These are phyloP conservation scores for Hypoxylon sp. DNA, from an alignment of 2,329 filamentous ascomycete genomes.

Conservation along the genomic window DNA sequence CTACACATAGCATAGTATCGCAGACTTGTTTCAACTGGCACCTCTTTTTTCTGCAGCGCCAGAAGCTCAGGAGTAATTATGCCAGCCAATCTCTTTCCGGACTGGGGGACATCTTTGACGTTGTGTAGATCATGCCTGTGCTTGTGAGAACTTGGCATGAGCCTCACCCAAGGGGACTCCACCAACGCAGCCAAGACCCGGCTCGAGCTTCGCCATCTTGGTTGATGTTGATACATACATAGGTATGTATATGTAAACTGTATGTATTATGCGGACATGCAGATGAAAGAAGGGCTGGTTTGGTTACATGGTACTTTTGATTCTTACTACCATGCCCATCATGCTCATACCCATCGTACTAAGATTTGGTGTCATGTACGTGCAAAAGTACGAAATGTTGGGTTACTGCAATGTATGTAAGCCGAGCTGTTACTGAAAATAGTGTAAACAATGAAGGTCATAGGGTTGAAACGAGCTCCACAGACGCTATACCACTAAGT, in stretches of 20 bases:
- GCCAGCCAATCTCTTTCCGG: slow-evolving; percentile 29
- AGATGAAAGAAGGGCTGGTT: too few species aligned
- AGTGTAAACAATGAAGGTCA: slow-evolving; percentile 15
- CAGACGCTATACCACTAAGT: slow-evolving; percentile 8
- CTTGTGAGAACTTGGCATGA: slow-evolving; percentile 34
- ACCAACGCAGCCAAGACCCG: slow-evolving; percentile 8
- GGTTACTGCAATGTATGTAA: too few species aligned
- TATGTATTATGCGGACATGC: too few species aligned
- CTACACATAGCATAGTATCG: too few species aligned
- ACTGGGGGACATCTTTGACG: slow-evolving; percentile 20
- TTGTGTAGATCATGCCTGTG: slow-evolving; percentile 29
- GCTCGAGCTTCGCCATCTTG: too few species aligned
- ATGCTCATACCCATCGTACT: not conserved
- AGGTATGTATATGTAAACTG: too few species aligned
- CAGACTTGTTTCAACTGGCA: slow-evolving; percentile 30
- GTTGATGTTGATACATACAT: too few species aligned
- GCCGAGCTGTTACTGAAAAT: slow-evolving; percentile 6
- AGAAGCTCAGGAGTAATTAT: slow-evolving; percentile 6
- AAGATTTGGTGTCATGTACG: too few species aligned
- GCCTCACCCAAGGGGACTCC: slow-evolving; percentile 25
- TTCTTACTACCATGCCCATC: not conserved
- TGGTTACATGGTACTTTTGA: not conserved
- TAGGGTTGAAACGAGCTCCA: slow-evolving; percentile 31
- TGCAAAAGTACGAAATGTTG: too few species aligned
- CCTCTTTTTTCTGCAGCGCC: slow-evolving; percentile 22